phyloP scores from a whole-genome alignment of 108 stramenopile species.

The Mediolabrus comicus region DNA sequence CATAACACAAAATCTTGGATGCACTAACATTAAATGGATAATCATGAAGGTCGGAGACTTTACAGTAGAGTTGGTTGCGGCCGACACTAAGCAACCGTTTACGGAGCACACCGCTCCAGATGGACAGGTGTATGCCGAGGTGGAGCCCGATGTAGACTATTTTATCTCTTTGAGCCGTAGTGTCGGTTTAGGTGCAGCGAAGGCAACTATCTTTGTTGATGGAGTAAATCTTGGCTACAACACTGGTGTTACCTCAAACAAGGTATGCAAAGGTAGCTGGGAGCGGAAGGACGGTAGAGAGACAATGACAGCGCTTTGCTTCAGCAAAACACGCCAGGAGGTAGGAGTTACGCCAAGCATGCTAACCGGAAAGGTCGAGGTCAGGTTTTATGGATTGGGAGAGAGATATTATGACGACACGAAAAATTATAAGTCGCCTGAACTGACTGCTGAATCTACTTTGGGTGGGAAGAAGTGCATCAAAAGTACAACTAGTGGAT shows the following conservation, averaged over 20 bases:
- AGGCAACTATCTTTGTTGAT: background rate
- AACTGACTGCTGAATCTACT: background rate
- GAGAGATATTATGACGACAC: background rate
- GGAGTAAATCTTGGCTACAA: slow-evolving; percentile 12
- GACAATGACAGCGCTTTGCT: slow-evolving; percentile 7
- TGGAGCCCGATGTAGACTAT: slow-evolving; percentile 25
- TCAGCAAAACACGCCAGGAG: slow-evolving; percentile 5
- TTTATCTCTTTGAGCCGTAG: background rate
- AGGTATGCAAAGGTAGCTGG: background rate
- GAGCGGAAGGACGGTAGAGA: background rate
- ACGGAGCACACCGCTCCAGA: slow-evolving; percentile 23
- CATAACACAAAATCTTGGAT: too few relatives aligned
- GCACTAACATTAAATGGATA: too few relatives aligned
- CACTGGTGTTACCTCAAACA: too few relatives aligned
- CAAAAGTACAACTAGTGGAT: slow-evolving; percentile 3
- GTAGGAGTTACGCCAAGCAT: background rate
- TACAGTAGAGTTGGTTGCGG: slow-evolving; percentile 14
- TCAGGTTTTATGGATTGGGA: background rate
- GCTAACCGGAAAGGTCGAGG: slow-evolving; percentile 14
- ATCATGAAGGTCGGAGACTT: slow-evolving; percentile 1
- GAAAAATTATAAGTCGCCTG: background rate
- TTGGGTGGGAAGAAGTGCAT: slow-evolving; percentile 5
- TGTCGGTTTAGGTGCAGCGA: background rate
- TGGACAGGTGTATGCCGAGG: slow-evolving; percentile 19
- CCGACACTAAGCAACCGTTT: slow-evolving; percentile 11